phyloP scores from a whole-genome alignment of 2,329 filamentous ascomycete species.

The Chrysoporthe deuterocubensis region DNA sequence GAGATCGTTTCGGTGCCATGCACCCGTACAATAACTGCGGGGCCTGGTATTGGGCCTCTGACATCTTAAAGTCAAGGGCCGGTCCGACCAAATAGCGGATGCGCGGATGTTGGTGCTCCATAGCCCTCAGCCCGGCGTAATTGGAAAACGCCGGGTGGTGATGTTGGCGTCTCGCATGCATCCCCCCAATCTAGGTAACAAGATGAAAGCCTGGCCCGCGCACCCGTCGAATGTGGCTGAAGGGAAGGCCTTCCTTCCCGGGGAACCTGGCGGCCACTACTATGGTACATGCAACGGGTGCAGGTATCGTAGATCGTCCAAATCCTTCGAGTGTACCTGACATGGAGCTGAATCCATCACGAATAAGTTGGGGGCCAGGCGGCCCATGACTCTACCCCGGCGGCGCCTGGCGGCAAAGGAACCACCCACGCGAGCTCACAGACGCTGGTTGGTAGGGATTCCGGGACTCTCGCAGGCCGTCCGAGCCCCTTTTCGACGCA shows the following conservation, averaged over 20 bases:
- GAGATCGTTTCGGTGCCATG: neutral
- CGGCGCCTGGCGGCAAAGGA: conserved; percentile 24
- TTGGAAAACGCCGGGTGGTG: neutral
- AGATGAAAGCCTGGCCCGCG: neutral
- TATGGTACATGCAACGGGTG: conserved; percentile 13
- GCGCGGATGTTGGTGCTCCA: neutral
- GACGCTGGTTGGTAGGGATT: conserved; percentile 12
- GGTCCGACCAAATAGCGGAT: neutral
- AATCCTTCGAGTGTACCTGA: conserved; percentile 27
- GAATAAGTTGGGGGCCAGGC: conserved; percentile 21
- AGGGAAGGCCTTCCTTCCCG: conserved; percentile 4
- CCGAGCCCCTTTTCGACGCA: conserved; percentile 18
- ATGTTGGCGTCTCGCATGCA: neutral
- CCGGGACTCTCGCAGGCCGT: neutral
- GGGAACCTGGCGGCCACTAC: conserved; percentile 4
- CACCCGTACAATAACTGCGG: neutral
- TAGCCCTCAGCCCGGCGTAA: conserved; percentile 8
- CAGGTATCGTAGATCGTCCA: conserved; percentile 27
- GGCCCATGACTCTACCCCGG: conserved; percentile 1
- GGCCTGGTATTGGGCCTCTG: neutral
- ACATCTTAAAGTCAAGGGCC: neutral
- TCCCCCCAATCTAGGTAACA: neutral
- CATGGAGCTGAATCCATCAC: conserved; percentile 24
- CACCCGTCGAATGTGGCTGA: neutral
- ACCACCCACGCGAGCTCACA: conserved; percentile 11